Conservation (phyloP, 495 filamentous ascomycete species). For the Hyaloscypha bicolor region DNA sequence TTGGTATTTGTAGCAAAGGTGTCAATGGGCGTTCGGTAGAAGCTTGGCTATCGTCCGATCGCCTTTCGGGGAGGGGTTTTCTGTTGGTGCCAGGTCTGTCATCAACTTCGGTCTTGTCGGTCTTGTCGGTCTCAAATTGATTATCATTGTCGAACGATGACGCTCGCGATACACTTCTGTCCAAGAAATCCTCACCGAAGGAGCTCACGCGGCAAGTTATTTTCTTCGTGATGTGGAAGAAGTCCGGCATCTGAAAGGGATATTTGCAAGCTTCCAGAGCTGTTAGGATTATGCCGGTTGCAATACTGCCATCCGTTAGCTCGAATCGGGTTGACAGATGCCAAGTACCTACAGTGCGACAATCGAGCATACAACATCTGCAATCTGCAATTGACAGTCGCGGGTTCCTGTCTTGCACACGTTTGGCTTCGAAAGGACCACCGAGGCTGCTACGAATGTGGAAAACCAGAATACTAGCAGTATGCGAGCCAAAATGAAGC, state of each 20-base stretch:
- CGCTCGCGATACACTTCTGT: conserved; percentile 9
- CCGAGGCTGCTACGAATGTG: conserved; percentile 15
- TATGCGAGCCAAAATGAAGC: conserved; percentile 24
- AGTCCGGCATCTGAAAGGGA: conserved; percentile 23
- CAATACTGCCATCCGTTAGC: conserved; percentile 16
- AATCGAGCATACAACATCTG: conserved; percentile 21
- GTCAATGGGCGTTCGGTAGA: conserved; percentile 12
- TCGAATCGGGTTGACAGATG: neutral
- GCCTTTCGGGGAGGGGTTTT: conserved; percentile 13
- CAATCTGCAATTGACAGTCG: conserved; percentile 18
- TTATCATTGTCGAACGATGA: conserved; percentile 15
- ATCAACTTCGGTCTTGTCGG: neutral
- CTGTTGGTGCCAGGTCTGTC: neutral
- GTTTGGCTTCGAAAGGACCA: conserved; percentile 14
- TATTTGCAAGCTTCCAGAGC: conserved; percentile 25
- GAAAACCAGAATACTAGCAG: conserved; percentile 21
- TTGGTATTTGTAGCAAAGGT: conserved; percentile 8
- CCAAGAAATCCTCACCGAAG: conserved; percentile 20
- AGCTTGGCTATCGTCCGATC: neutral
- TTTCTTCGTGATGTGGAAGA: conserved; percentile 8
- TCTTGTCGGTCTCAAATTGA: neutral
- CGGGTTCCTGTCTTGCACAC: conserved; percentile 9
- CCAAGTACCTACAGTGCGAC: conserved; percentile 18
- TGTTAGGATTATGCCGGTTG: conserved; percentile 21
- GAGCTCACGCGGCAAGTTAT: conserved; percentile 23